Conservation (phyloP, 2,329 filamentous ascomycete genomes). For the Helotiales sp. region DNA sequence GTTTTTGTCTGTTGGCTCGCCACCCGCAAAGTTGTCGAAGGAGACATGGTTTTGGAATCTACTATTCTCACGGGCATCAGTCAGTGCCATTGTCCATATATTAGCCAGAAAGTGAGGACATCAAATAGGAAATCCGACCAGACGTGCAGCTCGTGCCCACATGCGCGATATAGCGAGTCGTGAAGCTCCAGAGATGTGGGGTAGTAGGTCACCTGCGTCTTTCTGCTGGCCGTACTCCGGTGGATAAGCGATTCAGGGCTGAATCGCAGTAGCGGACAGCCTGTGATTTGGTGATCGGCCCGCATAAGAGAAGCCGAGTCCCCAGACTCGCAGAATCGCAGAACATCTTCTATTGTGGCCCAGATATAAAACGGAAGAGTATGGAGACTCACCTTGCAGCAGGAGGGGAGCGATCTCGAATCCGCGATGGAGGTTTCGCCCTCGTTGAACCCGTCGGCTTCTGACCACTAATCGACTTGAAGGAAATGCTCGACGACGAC, state of each 20-base stretch:
- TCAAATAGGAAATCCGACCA: slow-evolving; percentile 6
- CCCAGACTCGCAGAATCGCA: neutral
- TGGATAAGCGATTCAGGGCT: slow-evolving; percentile 21
- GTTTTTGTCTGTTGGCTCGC: slow-evolving; percentile 58
- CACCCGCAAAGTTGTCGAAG: slow-evolving; percentile 73
- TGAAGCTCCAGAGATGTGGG: slow-evolving; percentile 4
- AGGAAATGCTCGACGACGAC: slow-evolving; percentile 32
- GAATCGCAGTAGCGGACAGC: slow-evolving; percentile 7
- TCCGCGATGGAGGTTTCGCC: slow-evolving; percentile 16
- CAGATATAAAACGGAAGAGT: neutral
- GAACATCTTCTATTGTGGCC: neutral
- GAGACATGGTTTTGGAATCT: slow-evolving; percentile 68
- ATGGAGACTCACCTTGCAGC: slow-evolving; percentile 36
- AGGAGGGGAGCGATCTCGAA: slow-evolving; percentile 39
- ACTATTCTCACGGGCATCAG: slow-evolving; percentile 34
- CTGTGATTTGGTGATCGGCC: neutral
- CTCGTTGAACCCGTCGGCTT: slow-evolving; percentile 16
- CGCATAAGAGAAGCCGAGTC: slow-evolving; percentile 3
- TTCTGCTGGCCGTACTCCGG: slow-evolving; percentile 4
- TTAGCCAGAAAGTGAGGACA: slow-evolving; percentile 1
- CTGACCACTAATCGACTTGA: slow-evolving; percentile 22
- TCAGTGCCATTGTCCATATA: slow-evolving; percentile 27
- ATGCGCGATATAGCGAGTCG: slow-evolving; percentile 18
- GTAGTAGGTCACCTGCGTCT: slow-evolving; percentile 19
- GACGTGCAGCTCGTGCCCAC: slow-evolving; percentile 6